Base-by-base conservation (phyloP, 352 stramenopile species). In the Pythium graminicola region DNA sequence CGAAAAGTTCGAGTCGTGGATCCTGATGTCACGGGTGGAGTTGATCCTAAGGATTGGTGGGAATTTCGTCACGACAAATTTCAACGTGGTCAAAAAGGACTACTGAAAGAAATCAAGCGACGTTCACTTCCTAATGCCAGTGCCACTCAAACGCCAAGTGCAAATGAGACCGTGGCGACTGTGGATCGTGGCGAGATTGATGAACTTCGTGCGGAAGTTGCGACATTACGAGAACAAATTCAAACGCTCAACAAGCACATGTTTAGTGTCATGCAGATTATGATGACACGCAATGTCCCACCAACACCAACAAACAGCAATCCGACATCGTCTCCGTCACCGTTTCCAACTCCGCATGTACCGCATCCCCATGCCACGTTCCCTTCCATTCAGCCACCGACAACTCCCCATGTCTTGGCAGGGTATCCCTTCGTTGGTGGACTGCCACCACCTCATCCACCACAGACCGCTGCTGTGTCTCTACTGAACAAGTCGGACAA, bases 51-150 rank as follows among this genome's bases (percentile, higher is more conserved):
- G 59, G 85, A 89, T 53, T 94, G 85, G 80, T 95, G 85, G 85
- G 85, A 95, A 69, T 96, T 96, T 54, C 91, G 93, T 62, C 87
- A 96, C 59, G 81, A 92, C 22, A 90, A 95, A 64, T 96, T 96
- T 54, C 51, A 93, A 35, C 76, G 83, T 40, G 85, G 81, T 13
- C 79, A 81, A n/a, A 73, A 89, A 38, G 76, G 93, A 44, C 73
- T 95, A 26, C 87, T 96, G 69, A 65, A 70, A 3, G 80, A 93
- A 60, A 96, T 96, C 56, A 75, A 77, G 50, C 70, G 81, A 41
- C 75, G 81, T 3, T 62, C 61, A 14, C 24, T 64, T 36, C 27
- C 46, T 22, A 54, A 60, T 10, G 58, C 57, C 7, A 29, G n/a
- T n/a, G n/a, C n/a, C n/a, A n/a, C n/a, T n/a, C n/a, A n/a, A n/a